Percentiles rank a stretch among this genome's conserved stretches.
These are phyloP conservation scores for Leccinum obscurum DNA, from an alignment of 768 basidiomycete species.

Conservation along the genomic window DNA sequence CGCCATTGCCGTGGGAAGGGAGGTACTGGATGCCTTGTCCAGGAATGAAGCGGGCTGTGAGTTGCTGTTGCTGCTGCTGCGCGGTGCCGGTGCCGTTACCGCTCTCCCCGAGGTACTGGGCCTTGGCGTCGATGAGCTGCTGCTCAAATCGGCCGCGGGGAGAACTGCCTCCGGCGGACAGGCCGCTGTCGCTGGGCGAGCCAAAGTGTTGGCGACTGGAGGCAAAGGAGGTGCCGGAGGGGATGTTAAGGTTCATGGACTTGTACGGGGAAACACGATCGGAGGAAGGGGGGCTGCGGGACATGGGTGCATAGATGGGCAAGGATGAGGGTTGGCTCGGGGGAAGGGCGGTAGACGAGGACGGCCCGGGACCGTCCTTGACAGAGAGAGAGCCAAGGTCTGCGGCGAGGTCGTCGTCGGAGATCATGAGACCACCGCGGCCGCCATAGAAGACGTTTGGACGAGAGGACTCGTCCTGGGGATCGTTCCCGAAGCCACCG, in stretches of 20 bases:
- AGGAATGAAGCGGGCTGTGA: slow-evolving; percentile 63
- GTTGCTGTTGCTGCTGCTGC: slow-evolving; percentile 29
- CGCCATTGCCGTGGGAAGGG: slow-evolving; percentile 35
- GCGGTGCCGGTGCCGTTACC: slow-evolving; percentile 21
- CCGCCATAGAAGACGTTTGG: slow-evolving; percentile 40
- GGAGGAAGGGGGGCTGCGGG: slow-evolving; percentile 57
- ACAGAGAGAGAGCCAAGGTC: slow-evolving; percentile 66
- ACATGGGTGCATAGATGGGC: slow-evolving; percentile 71
- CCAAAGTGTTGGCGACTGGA: slow-evolving; percentile 47
- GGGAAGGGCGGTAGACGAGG: slow-evolving; percentile 48
- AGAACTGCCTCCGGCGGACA: slow-evolving; percentile 53
- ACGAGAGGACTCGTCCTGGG: slow-evolving; percentile 40
- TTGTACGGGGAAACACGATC: slow-evolving; percentile 59
- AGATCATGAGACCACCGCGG: slow-evolving; percentile 64
- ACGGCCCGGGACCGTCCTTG: slow-evolving; percentile 31
- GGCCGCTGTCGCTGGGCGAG: slow-evolving; percentile 63
- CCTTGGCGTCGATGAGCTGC: slow-evolving; percentile 42
- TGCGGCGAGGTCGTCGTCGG: slow-evolving; percentile 78
- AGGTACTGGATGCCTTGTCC: slow-evolving; percentile 65
- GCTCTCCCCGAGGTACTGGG: slow-evolving; percentile 31
- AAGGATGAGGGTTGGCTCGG: slow-evolving; percentile 73
- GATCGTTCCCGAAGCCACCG: slow-evolving; percentile 55
- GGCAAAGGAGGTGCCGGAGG: slow-evolving; percentile 42
- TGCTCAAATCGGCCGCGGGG: slow-evolving; percentile 48
- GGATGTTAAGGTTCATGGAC: slow-evolving; percentile 61